phyloP scores from a whole-genome alignment of 371 early-diverging fungal species.

The Mortierella sp. region DNA sequence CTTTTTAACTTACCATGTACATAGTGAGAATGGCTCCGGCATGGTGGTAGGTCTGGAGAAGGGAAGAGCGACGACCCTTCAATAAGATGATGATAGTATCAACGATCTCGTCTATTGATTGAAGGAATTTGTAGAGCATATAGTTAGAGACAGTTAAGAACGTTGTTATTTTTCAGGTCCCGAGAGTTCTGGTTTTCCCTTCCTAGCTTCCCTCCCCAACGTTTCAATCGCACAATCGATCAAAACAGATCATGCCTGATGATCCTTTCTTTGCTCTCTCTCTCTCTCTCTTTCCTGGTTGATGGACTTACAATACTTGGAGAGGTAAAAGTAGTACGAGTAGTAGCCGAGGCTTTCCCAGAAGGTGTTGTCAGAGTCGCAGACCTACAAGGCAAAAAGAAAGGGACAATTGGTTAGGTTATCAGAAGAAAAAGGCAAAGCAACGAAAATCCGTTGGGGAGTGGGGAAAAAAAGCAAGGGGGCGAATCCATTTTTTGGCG shows the following conservation, averaged over 20 bases:
- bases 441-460: not conserved
- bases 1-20: constrained; percentile 58
- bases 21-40: constrained; percentile 90
- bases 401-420: constrained; percentile 35
- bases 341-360: constrained; percentile 71
- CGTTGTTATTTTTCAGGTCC: not conserved
- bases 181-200: not conserved
- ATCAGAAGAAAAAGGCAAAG: constrained; percentile 61
- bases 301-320: constrained; percentile 70
- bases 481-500: constrained; percentile 19
- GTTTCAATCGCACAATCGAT: not conserved
- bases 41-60: constrained; percentile 92
- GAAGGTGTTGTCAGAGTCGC: constrained; percentile 65
- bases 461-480: not conserved
- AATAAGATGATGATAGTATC: constrained; percentile 89
- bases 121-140: not conserved
- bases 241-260: not conserved
- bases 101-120: constrained; percentile 75
- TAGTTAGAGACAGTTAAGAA: not conserved
- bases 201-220: not conserved
- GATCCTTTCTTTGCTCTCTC: not conserved
- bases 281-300: not conserved
- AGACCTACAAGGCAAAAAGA: constrained; percentile 56
- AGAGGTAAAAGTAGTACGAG: constrained; percentile 77
- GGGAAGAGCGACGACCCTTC: constrained; percentile 85